A percentile compares a stretch with the other conserved stretches of the same genome.
Conservation (phyloP, 495 filamentous ascomycete species). For the Baudoinia panamericana region DNA sequence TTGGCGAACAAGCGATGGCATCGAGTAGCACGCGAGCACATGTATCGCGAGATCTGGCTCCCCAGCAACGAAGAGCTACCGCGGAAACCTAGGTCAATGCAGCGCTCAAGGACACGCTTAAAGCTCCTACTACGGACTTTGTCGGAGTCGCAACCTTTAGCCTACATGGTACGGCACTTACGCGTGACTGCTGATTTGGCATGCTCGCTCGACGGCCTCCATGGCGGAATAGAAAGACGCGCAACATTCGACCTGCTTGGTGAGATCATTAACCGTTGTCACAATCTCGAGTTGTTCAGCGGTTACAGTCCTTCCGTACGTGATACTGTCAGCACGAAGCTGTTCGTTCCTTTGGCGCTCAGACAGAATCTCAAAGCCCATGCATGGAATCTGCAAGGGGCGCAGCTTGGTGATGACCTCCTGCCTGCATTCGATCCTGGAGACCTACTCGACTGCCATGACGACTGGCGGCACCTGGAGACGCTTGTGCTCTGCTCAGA, state of each 20-base stretch:
- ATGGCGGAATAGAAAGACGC: constrained; percentile 37
- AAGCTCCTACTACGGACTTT: constrained; percentile 67
- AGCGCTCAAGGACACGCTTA: constrained; percentile 54
- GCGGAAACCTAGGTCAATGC: constrained; percentile 52
- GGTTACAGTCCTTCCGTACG: constrained; percentile 35
- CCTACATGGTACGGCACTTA: constrained; percentile 58
- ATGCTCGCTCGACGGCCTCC: constrained; percentile 29
- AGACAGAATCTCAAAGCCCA: constrained; percentile 61
- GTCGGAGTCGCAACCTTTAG: constrained; percentile 53
- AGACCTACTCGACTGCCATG: constrained; percentile 57
- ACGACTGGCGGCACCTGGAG: constrained; percentile 55
- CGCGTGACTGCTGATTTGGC: constrained; percentile 47
- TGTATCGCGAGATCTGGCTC: constrained; percentile 59
- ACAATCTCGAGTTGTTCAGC: constrained; percentile 63
- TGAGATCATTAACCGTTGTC: constrained; percentile 74
- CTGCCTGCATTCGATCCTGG: constrained; percentile 29
- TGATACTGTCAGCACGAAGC: constrained; percentile 56
- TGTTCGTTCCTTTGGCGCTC: constrained; percentile 69
- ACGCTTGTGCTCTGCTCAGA: constrained; percentile 61
- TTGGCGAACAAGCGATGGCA: constrained; percentile 55
- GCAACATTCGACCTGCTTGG: constrained; percentile 56
- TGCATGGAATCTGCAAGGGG: constrained; percentile 56
- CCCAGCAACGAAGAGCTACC: constrained; percentile 49
- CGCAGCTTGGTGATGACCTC: constrained; percentile 20
- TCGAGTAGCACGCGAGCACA: constrained; percentile 41